Base-by-base conservation (phyloP, 2,329 filamentous ascomycete genomes). In the Albifimbria verrucaria region DNA sequence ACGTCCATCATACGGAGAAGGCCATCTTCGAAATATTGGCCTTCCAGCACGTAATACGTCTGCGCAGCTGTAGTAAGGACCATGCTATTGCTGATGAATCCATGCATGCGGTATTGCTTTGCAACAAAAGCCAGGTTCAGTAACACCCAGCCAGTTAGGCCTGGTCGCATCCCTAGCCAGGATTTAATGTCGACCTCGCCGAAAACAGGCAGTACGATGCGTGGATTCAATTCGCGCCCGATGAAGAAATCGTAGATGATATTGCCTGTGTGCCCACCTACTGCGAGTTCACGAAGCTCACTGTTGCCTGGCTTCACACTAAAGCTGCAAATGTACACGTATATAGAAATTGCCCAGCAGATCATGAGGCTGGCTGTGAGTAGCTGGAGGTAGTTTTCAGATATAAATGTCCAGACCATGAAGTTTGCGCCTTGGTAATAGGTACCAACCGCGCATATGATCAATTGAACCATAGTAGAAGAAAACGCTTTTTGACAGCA, bases 181-280 rank as follows among this genome's bases (percentile, higher is more conserved):
- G 84, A 78, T 71, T 95, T 96, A 74, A 96, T 88, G 65, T 96
- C 91, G 52, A 95, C 78, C 57, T 89, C 87, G 56, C 89, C 89
- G 56, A 94, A 76, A 47, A 93, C 68, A 1, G 90, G 90, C 21
- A 94, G 72, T 0, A 79, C 82, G 53, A 93, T 70, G 48, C 90
- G 89, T 5, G 92, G 91, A 71, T 96, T 96, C 53, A 96, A 83
- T 69, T 96, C 92, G 24, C 92, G 88, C 24, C 92, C 92, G 59
- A 96, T 96, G 72, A 89, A 96, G 82, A 90, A 96, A 71, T 96
- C 91, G 70, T 96, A 96, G 28, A 96, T 74, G 55, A 89, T 75
- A 69, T 92, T 96, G 53, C 90, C 91, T 5, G 83, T 85, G 63
- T 87, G 81, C 17, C 90, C 91, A 43, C 90, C 90, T 11, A 81